Evolutionary conservation across 495 filamentous ascomycete species (phyloP), one percentile per base, ranked within the genome.

Genomic region (Rostrohypoxylon terebratum): DNA sequence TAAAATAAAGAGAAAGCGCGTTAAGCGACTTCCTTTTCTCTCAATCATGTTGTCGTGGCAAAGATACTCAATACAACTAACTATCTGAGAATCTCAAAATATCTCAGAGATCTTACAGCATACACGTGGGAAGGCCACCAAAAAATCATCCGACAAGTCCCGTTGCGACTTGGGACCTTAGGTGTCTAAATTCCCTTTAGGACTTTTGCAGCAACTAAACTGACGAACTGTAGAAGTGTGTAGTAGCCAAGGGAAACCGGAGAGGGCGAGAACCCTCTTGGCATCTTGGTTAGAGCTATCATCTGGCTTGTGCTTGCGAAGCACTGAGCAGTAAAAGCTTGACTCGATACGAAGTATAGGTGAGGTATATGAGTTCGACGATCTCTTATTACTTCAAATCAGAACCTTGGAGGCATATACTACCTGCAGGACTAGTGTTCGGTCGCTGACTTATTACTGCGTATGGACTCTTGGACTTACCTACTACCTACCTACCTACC

Each of bases 31-130:
- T 42, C 13, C 14, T 14, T 38, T 31, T 51, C 63, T 57, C 42
- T 69, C 11, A 9, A 59, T 58, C 66, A 66, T 62, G 33, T 54
- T 60, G 63, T 70, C 57, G 71, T 74, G 71, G 71, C 71, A 45
- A 69, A 61, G 44, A 33, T 20, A 28, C n/a, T 36, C 44, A 28
- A 1, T 28, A 4, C 28, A 28, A 28, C 28, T 1, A n/a, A n/a
- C n/a, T n/a, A n/a, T n/a, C n/a, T 28, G 28, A 0, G 2, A 28
- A 28, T 28, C 28, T 42, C 14, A 4, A 14, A n/a, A 42, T 14
- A 42, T 42, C 40, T 53, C 61, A 33, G 54, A 58, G 13, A 62
- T 44, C 58, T 60, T 55, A 51, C n/a, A n/a, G n/a, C n/a, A n/a
- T n/a, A n/a, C 66, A 73, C 66, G 57, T 69, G 66, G 47, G 40